phyloP scores from a whole-genome alignment of 208 protist species.

The Wallacemonas sp. region DNA sequence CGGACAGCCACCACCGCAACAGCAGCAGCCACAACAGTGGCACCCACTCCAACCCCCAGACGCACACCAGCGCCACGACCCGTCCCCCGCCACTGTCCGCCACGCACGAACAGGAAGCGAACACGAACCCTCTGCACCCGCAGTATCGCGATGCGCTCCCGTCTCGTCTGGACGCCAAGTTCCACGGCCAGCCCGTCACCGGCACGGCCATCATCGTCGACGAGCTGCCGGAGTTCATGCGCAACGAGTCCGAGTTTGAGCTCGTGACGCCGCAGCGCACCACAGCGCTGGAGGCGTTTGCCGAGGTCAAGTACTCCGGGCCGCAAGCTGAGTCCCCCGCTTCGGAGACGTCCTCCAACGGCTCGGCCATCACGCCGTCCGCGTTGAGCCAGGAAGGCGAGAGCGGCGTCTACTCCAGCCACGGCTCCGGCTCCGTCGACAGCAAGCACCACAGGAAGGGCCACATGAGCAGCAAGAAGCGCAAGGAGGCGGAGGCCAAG shows the following conservation, averaged over 20 bases:
- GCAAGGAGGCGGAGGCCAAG: neutral
- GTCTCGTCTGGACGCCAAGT: conserved; percentile 2
- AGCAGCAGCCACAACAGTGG: neutral
- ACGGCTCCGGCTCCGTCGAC: neutral
- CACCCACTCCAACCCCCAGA: neutral
- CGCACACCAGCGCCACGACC: too few relatives aligned
- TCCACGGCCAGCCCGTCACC: neutral
- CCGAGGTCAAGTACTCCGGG: too few relatives aligned
- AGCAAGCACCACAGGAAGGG: neutral
- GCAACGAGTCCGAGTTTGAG: conserved; percentile 1
- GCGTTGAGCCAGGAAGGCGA: neutral
- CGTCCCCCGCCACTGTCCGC: neutral
- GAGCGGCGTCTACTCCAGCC: neutral
- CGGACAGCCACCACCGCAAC: neutral
- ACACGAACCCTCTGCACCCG: neutral
- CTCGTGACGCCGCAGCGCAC: conserved; percentile 2
- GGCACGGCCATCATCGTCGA: conserved; percentile 3
- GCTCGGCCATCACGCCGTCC: neutral
- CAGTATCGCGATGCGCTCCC: conserved; percentile 1
- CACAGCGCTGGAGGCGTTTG: neutral
- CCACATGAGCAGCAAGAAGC: neutral
- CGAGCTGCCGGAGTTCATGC: neutral
- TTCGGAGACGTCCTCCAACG: neutral
- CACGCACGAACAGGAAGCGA: neutral
- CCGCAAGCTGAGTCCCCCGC: too few relatives aligned